Evolutionary conservation across 1,139 yeast genomes (phyloP), one percentile per base, ranked within the genome.

Genomic region (Meyerozyma elateridarum): DNA sequence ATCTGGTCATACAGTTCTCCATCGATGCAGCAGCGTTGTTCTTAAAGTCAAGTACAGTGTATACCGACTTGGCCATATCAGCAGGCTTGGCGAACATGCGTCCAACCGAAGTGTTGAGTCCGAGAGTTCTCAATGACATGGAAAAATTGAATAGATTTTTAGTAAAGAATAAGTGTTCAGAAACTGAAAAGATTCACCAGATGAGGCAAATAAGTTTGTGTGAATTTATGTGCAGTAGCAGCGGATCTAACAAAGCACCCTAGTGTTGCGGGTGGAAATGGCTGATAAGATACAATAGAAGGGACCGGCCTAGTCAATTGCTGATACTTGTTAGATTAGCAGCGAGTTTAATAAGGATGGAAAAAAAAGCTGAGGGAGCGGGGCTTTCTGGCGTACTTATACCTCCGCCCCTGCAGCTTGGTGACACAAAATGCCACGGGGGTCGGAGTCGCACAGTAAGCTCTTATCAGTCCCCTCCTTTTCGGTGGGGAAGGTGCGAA

Each of bases 41-140:
- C 33, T 63, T 64, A 56, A 85, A 83, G 44, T 81, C 77, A 38
- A 85, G 56, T 6, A 83, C 56, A 6, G 72, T 61, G 39, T 53
- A 59, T 7, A 58, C 53, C 8, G 70, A 41, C 43, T 53, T 59
- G 14, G 56, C 39, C 22, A 54, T 46, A 25, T 57, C 59, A 7
- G 50, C 46, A 12, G 61, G 56, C 41, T 49, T 60, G 31, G 61
- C 51, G 38, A 68, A 67, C 25, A 67, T 51, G 11, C 61, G 55
- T 30, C 59, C 56, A 39, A 65, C 50, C 8, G 68, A 51, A 9
- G 68, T 52, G 46, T 57, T 62, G 37, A 62, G 51, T 29, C 71
- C 70, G 32, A 67, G 60, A 6, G 69, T 54, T 61, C 69, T 64
- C 36, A 66, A 56, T 27, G 73, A 64, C 73, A 67, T 67, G 18